Conservation (phyloP, 768 basidiomycete genomes). For the Boletus rex-veris region DNA sequence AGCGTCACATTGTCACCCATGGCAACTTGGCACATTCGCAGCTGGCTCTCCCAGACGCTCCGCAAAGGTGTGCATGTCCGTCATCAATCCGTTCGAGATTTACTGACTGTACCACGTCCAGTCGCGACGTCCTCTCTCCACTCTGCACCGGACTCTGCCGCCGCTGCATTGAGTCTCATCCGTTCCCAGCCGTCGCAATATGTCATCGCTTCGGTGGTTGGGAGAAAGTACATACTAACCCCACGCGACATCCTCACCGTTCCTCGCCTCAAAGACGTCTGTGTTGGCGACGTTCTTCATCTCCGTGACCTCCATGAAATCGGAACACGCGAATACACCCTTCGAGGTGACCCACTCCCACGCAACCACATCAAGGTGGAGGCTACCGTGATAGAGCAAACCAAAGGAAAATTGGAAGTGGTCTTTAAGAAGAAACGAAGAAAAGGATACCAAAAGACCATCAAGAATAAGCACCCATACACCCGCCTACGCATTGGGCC, state of each 20-base stretch:
- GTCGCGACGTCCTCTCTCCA: conserved; percentile 30
- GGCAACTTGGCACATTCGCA: conserved; percentile 19
- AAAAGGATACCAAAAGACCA: conserved; percentile 96
- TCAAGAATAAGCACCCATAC: conserved; percentile 90
- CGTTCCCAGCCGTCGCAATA: conserved; percentile 92
- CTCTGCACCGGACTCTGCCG: conserved; percentile 39
- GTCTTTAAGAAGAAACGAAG: conserved; percentile 97
- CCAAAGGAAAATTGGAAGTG: conserved; percentile 88
- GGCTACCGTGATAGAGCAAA: conserved; percentile 96
- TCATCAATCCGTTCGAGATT: not conserved
- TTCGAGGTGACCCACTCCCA: conserved; percentile 73
- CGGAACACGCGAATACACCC: conserved; percentile 91
- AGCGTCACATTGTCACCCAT: conserved; percentile 11
- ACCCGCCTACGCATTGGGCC: conserved; percentile 91
- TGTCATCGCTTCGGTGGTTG: conserved; percentile 83
- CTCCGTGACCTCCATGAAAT: conserved; percentile 90
- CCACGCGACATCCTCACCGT: conserved; percentile 92
- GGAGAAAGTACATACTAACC: conserved; percentile 84
- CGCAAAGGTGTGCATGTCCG: conserved; percentile 18
- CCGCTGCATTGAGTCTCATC: conserved; percentile 73
- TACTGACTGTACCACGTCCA: conserved; percentile 8
- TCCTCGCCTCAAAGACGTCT: conserved; percentile 80
- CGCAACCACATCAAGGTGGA: conserved; percentile 64
- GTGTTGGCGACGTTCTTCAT: conserved; percentile 79
- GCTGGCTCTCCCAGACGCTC: conserved; percentile 25